phyloP scores from a whole-genome alignment of 768 basidiomycete genomes.

The Paxillus involutus region DNA sequence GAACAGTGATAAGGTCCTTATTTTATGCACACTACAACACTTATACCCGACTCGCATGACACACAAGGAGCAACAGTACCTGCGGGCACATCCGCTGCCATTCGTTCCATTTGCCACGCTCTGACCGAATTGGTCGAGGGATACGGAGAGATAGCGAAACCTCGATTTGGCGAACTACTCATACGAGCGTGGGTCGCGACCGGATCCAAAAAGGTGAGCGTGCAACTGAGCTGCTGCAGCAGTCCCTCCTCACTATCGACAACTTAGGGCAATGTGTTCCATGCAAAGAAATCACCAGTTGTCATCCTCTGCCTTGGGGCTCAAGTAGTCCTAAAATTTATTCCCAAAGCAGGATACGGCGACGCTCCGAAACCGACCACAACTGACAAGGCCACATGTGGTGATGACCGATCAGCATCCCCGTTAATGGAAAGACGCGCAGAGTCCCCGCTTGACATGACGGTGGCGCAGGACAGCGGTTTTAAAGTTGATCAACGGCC shows the following conservation, averaged over 20 bases:
- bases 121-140: conserved; percentile 30
- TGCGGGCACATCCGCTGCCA: conserved; percentile 19
- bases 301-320: conserved; percentile 27
- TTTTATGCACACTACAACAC: conserved; percentile 23
- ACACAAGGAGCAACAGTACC: conserved; percentile 21
- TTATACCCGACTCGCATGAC: conserved; percentile 10
- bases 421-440: background rate
- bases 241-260: background rate
- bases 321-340: conserved; percentile 21
- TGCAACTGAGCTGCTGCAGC: background rate
- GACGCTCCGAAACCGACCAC: background rate
- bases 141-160: conserved; percentile 35
- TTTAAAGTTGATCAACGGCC: background rate
- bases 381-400: conserved; percentile 14
- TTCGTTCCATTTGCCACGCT: conserved; percentile 19
- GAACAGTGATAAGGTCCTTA: conserved; percentile 23
- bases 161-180: conserved; percentile 35
- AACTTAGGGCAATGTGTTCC: conserved; percentile 23
- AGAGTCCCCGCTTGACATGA: background rate
- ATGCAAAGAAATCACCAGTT: conserved; percentile 19
- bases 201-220: conserved; percentile 37
- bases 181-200: conserved; percentile 43
- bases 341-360: conserved; percentile 27
- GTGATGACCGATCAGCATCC: conserved; percentile 7
- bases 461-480: background rate